These are phyloP conservation scores for Syzygium malaccense DNA, from an alignment of 441 rosid genomes.

Conservation along the genomic window DNA sequence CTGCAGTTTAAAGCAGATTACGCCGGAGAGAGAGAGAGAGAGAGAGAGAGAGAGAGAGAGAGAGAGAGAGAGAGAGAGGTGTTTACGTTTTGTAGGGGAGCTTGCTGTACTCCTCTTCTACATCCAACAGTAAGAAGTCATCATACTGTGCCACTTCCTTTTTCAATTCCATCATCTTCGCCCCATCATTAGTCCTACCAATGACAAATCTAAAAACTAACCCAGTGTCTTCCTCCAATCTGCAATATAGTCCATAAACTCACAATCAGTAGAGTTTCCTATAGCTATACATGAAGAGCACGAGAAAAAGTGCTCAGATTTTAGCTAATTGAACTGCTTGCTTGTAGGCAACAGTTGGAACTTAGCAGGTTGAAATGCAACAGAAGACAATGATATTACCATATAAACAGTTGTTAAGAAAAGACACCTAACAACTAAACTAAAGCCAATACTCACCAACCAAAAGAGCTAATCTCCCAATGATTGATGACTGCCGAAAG, in stretches of 20 bases:
- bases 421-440: background rate
- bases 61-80: background rate
- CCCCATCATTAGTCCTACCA: constrained; percentile 52
- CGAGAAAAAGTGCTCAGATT: background rate
- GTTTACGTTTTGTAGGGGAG: constrained; percentile 99
- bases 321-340: background rate
- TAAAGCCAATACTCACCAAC: background rate
- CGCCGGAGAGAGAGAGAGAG: background rate
- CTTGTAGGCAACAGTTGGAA: background rate
- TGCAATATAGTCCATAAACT: constrained; percentile 13
- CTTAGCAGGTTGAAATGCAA: background rate
- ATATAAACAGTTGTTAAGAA: background rate
- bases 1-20: constrained; percentile 23
- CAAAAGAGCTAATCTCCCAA: background rate
- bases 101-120: constrained; percentile 93
- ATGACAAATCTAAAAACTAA: constrained; percentile 73
- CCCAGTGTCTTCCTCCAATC: constrained; percentile 88
- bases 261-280: background rate
- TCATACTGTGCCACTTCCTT: constrained; percentile 71
- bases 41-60: background rate
- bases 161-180: constrained; percentile 56
- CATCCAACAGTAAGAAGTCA: constrained; percentile 80
- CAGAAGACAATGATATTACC: background rate
- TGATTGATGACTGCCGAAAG: background rate
- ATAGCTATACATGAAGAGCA: background rate